Evolutionary conservation across 768 basidiomycete genomes (phyloP).

Genomic region (Trichaptum fuscoviolaceum): DNA sequence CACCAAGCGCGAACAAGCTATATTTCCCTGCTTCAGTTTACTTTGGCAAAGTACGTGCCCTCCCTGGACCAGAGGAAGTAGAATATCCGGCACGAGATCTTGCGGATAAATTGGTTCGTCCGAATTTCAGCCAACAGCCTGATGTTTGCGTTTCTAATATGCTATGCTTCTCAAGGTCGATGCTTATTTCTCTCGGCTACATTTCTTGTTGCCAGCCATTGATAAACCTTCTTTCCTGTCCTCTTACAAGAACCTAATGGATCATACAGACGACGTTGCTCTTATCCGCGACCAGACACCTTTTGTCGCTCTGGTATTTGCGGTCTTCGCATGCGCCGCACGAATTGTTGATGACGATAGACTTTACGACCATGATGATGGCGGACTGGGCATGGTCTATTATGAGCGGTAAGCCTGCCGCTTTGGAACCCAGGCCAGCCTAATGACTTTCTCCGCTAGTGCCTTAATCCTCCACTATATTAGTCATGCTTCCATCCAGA

Average conservation of each 20-base stretch:
- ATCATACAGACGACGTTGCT: conserved; percentile 47
- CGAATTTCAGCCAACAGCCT: conserved; percentile 6
- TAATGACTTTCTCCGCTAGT: conserved; percentile 33
- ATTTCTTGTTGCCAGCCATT: conserved; percentile 84
- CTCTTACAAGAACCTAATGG: conserved; percentile 72
- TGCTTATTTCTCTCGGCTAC: conserved; percentile 81
- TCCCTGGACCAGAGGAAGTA: conserved; percentile 80
- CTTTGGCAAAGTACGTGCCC: conserved; percentile 79
- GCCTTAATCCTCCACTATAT: conserved; percentile 90
- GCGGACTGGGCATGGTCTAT: conserved; percentile 85
- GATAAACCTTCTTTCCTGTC: conserved; percentile 80
- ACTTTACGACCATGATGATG: conserved; percentile 57
- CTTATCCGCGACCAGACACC: conserved; percentile 59
- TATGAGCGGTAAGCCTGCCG: conserved; percentile 66
- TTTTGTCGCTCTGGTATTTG: conserved; percentile 78
- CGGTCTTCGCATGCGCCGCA: conserved; percentile 87
- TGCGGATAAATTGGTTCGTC: conserved; percentile 77
- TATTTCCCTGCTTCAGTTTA: conserved; percentile 87
- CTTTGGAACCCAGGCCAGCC: conserved; percentile 5
- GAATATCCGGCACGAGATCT: conserved; percentile 83
- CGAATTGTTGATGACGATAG: conserved; percentile 73
- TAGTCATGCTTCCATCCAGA: conserved; percentile 79
- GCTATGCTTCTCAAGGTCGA: conserved; percentile 50
- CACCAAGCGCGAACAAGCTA: conserved; percentile 75
- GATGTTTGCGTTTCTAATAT: conserved; percentile 6